A percentile compares a stretch with the other conserved stretches of the same genome.
phyloP scores from a whole-genome alignment of 306 rosid genomes.

The Dalbergia cultrata region DNA sequence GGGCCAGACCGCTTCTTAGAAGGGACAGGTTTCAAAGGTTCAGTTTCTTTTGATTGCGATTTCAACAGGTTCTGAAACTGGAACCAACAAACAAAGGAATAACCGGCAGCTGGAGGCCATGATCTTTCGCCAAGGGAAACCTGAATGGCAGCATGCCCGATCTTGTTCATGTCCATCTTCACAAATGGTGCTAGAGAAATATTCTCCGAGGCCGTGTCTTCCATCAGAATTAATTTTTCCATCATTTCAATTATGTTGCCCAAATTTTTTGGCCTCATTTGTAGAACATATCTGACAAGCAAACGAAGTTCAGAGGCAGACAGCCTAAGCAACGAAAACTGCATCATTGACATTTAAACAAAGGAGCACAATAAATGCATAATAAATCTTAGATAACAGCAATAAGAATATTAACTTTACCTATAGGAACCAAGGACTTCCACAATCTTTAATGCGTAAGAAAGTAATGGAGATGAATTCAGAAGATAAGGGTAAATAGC shows the following conservation, averaged over 20 bases:
- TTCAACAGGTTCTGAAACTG: constrained; percentile 87
- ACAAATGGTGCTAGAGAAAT: constrained; percentile 91
- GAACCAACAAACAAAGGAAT: constrained; percentile 99
- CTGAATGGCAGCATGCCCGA: constrained; percentile 96
- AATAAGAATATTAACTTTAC: constrained; percentile 52
- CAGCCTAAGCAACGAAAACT: constrained; percentile 69
- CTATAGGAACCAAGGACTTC: constrained; percentile 97
- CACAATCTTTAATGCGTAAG: constrained; percentile 84
- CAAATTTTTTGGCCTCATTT: constrained; percentile 81
- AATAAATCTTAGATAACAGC: constrained; percentile 29
- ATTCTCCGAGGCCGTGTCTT: constrained; percentile 80
- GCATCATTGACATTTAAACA: constrained; percentile 37
- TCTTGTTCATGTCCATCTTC: constrained; percentile 94
- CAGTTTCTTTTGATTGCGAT: constrained; percentile 75
- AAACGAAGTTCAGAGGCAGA: constrained; percentile 84
- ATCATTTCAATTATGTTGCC: constrained; percentile 85
- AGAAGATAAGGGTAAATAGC: constrained; percentile 85
- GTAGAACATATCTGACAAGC: constrained; percentile 79
- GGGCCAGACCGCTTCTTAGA: constrained; percentile 67
- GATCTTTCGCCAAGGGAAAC: constrained; percentile 99
- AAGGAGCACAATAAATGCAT: constrained; percentile 36
- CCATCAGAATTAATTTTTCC: constrained; percentile 85
- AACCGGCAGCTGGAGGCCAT: constrained; percentile 99
- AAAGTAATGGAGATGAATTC: constrained; percentile 87
- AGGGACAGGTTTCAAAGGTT: constrained; percentile 71